Conservation (phyloP, 1,139 yeast species). For the Debaryomycetaceae sp. region DNA sequence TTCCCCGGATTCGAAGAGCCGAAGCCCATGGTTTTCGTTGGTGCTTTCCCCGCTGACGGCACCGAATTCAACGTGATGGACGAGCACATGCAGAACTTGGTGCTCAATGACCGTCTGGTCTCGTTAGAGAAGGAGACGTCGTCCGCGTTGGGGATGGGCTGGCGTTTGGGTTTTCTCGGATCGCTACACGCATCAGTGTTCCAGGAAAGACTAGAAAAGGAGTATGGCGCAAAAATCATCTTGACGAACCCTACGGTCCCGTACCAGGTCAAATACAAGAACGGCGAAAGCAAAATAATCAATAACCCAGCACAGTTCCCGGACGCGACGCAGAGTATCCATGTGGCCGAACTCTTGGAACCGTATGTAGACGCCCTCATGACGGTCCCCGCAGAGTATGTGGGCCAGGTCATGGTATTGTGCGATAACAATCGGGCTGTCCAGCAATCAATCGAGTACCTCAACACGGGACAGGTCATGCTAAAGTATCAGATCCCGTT, state of each 20-base stretch:
- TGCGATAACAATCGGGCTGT: slow-evolving; percentile 80
- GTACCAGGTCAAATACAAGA: slow-evolving; percentile 54
- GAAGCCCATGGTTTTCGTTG: slow-evolving; percentile 97
- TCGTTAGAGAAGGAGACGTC: slow-evolving; percentile 85
- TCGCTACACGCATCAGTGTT: slow-evolving; percentile 93
- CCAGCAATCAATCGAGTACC: slow-evolving; percentile 68
- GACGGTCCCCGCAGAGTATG: slow-evolving; percentile 82
- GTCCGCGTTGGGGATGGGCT: slow-evolving; percentile 91
- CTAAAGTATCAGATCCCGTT: slow-evolving; percentile 74
- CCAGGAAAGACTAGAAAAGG: slow-evolving; percentile 81
- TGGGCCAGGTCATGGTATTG: slow-evolving; percentile 76
- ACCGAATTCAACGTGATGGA: slow-evolving; percentile 81
- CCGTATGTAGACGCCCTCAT: slow-evolving; percentile 87
- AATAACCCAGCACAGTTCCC: slow-evolving; percentile 95
- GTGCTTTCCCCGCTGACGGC: slow-evolving; percentile 96
- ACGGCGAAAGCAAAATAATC: slow-evolving; percentile 55
- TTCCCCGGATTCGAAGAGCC: slow-evolving; percentile 94
- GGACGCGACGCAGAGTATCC: slow-evolving; percentile 30
- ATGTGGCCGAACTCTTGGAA: slow-evolving; percentile 58
- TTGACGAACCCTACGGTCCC: slow-evolving; percentile 97
- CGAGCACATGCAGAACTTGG: slow-evolving; percentile 80
- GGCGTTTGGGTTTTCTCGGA: slow-evolving; percentile 94
- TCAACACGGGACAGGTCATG: slow-evolving; percentile 73
- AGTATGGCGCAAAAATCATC: slow-evolving; percentile 86
- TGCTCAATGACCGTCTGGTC: slow-evolving; percentile 85